A percentile compares a stretch with the other conserved stretches of the same genome.
phyloP scores from a whole-genome alignment of 805 yeast species.

The Pichia thaimueangensis region DNA sequence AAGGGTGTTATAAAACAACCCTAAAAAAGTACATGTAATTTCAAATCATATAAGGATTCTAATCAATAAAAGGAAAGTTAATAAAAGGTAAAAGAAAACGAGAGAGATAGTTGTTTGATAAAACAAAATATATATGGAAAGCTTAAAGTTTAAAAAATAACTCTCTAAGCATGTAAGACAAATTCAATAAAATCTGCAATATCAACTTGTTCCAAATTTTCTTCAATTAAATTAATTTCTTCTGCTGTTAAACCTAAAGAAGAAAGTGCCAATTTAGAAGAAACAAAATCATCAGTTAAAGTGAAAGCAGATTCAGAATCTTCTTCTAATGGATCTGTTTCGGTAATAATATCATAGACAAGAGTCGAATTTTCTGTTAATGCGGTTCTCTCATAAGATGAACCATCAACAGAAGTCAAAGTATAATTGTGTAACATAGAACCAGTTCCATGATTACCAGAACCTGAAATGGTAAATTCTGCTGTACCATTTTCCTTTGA shows the following conservation, averaged over 20 bases:
- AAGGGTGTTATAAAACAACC: too few species aligned
- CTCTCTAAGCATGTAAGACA: too few species aligned
- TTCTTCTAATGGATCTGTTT: not conserved
- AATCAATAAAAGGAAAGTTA: too few species aligned
- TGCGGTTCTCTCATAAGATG: constrained; percentile 27
- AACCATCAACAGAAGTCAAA: constrained; percentile 19
- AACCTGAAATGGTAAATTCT: constrained; percentile 34
- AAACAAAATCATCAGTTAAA: not conserved
- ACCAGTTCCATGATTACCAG: constrained; percentile 44
- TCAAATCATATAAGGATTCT: too few species aligned
- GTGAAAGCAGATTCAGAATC: not conserved
- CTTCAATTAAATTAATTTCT: constrained; percentile 2
- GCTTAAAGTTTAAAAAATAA: too few species aligned
- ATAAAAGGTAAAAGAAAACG: too few species aligned
- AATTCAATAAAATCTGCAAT: not conserved
- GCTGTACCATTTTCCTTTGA: constrained; percentile 42
- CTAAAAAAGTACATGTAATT: too few species aligned
- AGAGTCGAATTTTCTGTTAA: constrained; percentile 28
- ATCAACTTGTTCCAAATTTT: constrained; percentile 2
- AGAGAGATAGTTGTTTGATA: too few species aligned
- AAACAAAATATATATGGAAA: too few species aligned
- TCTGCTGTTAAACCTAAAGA: not conserved
- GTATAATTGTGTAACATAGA: constrained; percentile 30
- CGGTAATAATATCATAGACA: constrained; percentile 23
- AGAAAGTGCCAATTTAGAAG: not conserved